Percentiles rank a stretch among this genome's conserved stretches.
Evolutionary conservation across 2,329 filamentous ascomycete species (phyloP).

Genomic region (Arthrobotrys pseudoclavata): DNA sequence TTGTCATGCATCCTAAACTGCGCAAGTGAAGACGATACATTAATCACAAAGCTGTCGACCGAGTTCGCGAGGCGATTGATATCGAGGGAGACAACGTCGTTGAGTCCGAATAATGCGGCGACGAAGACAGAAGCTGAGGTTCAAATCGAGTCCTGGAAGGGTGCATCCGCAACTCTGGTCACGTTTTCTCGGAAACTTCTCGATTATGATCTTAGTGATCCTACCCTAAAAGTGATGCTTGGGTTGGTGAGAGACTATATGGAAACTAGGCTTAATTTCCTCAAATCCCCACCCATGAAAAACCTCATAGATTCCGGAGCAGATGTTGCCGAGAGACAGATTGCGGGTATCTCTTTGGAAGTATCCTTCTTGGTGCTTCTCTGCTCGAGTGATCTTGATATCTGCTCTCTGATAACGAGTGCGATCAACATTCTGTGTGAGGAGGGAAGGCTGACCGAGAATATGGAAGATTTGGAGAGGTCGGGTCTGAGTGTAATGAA

Average conservation of each 20-base stretch:
- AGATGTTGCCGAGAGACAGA: constrained; percentile 72
- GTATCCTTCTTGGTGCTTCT: constrained; percentile 75
- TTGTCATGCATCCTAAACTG: constrained; percentile 57
- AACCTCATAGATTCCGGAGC: constrained; percentile 72
- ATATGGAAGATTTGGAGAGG: constrained; percentile 70
- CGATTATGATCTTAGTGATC: constrained; percentile 63
- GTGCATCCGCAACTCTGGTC: constrained; percentile 62
- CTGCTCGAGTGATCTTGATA: constrained; percentile 76
- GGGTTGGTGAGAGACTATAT: constrained; percentile 63
- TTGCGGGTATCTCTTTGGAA: constrained; percentile 67
- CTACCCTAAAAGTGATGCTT: constrained; percentile 63
- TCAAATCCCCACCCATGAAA: constrained; percentile 65
- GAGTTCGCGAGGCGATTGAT: constrained; percentile 57
- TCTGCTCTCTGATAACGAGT: constrained; percentile 75
- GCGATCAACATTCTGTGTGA: constrained; percentile 75
- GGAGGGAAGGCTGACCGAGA: constrained; percentile 72
- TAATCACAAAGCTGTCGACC: constrained; percentile 52
- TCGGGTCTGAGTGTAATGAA: constrained; percentile 71
- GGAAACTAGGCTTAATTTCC: constrained; percentile 61
- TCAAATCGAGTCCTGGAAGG: constrained; percentile 62
- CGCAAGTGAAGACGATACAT: constrained; percentile 53
- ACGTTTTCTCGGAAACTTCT: constrained; percentile 63
- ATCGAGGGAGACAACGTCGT: constrained; percentile 48
- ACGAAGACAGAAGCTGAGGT: constrained; percentile 53
- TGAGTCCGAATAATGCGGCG: constrained; percentile 30